Evolutionary conservation across 768 basidiomycete species (phyloP).

Genomic region (Trametes meyenii): DNA sequence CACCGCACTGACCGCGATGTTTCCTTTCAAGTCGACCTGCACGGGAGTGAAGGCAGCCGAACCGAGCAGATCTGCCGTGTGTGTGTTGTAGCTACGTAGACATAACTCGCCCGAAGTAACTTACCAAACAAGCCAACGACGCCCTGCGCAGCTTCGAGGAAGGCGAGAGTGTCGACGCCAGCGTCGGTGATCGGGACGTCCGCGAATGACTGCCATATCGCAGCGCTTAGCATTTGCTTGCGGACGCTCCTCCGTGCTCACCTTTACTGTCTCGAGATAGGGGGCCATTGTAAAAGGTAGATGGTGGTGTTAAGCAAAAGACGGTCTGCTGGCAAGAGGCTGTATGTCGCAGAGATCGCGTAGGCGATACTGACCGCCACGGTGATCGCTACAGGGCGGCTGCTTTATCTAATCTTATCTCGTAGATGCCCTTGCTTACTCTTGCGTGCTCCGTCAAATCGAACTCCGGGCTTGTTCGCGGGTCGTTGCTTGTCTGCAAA

Average conservation of each 20-base stretch:
- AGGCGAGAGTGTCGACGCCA: constrained; percentile 86
- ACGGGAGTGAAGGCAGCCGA: constrained; percentile 83
- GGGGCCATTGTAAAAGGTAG: constrained; percentile 58
- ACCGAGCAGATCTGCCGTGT: constrained; percentile 73
- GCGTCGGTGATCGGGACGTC: constrained; percentile 84
- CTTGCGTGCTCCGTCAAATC: constrained; percentile 11
- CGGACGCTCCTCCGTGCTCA: constrained; percentile 31
- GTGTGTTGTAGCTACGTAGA: neutral
- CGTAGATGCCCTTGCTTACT: neutral
- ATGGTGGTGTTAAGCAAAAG: constrained; percentile 23
- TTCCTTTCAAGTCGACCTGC: constrained; percentile 85
- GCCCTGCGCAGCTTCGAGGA: constrained; percentile 87
- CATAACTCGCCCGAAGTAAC: constrained; percentile 27
- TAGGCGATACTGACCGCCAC: neutral
- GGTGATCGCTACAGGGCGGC: neutral
- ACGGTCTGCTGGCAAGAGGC: constrained; percentile 24
- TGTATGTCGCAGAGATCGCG: constrained; percentile 9
- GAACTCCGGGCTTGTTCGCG: neutral
- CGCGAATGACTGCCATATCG: constrained; percentile 74
- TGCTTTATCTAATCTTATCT: constrained; percentile 27
- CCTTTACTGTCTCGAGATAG: constrained; percentile 73
- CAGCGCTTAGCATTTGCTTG: neutral
- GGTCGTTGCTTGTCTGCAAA: neutral
- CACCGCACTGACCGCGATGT: constrained; percentile 71
- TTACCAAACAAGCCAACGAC: constrained; percentile 90